These are phyloP conservation scores for Mycena citricolor DNA, from an alignment of 1,284 basidiomycete genomes.

Conservation along the genomic window DNA sequence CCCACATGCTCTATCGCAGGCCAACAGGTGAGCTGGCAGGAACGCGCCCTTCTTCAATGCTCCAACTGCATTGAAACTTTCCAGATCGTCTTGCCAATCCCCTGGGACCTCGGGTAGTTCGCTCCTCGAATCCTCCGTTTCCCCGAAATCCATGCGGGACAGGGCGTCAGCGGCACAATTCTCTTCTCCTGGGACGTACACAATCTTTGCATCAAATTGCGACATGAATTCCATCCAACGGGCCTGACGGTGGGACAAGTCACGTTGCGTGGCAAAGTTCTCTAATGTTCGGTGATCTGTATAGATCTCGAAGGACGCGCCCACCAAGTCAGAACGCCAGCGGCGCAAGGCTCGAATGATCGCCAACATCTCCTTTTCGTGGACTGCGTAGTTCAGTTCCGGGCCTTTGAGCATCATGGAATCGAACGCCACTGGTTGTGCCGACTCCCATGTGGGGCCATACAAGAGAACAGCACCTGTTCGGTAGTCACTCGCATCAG, in stretches of 20 bases:
- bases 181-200: conserved; percentile 3
- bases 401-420: conserved; percentile 31
- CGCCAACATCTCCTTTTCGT: conserved; percentile 38
- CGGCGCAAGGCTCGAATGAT: conserved; percentile 36
- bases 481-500: conserved; percentile 33
- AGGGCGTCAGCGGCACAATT: conserved; percentile 14
- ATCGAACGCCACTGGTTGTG: conserved; percentile 35
- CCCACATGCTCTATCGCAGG: not conserved
- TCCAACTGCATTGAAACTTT: not conserved
- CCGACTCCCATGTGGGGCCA: conserved; percentile 30
- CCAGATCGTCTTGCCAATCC: not conserved
- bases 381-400: conserved; percentile 36
- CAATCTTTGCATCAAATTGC: conserved; percentile 1
- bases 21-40: not conserved
- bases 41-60: not conserved
- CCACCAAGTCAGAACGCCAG: conserved; percentile 36
- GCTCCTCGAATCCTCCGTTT: too few relatives aligned
- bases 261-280: not conserved
- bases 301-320: conserved; percentile 31
- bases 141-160: not conserved
- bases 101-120: not conserved
- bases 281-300: conserved; percentile 29
- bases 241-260: not conserved
- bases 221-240: conserved; percentile 7
- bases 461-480: conserved; percentile 36